These are phyloP conservation scores for Catenaria anguillulae DNA, from an alignment of 371 early-diverging fungal genomes.

Conservation along the genomic window DNA sequence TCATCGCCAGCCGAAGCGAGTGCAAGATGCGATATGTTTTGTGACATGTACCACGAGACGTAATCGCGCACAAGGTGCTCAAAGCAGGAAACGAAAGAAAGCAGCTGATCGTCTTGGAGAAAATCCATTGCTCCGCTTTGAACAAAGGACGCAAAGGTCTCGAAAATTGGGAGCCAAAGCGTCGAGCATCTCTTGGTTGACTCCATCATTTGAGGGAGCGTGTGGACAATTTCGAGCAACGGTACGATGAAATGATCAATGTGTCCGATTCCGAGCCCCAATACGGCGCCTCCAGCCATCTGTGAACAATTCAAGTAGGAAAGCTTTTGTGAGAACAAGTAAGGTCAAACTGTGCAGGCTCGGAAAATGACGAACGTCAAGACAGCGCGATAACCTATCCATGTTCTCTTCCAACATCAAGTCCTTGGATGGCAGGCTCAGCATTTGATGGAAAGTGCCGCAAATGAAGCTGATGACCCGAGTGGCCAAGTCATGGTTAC, in stretches of 20 bases:
- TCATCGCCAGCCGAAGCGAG: too few relatives aligned
- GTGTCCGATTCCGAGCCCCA: not conserved
- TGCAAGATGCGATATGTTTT: too few relatives aligned
- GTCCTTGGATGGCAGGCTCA: too few relatives aligned
- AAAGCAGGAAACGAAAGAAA: too few relatives aligned
- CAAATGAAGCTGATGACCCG: too few relatives aligned
- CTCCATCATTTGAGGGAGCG: not conserved
- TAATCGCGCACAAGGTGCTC: too few relatives aligned
- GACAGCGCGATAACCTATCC: not conserved
- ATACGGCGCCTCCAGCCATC: not conserved
- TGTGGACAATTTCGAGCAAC: not conserved
- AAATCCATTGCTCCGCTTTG: not conserved
- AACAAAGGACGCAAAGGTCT: not conserved
- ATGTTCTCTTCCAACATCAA: too few relatives aligned
- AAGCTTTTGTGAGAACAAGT: too few relatives aligned
- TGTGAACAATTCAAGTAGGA: not conserved
- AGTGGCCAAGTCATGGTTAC: too few relatives aligned
- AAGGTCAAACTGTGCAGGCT: not conserved
- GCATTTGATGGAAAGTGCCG: too few relatives aligned
- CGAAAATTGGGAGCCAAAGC: not conserved
- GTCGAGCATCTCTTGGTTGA: not conserved
- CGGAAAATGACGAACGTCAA: not conserved
- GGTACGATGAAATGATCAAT: not conserved
- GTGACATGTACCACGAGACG: too few relatives aligned
- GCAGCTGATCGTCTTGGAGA: too few relatives aligned